Evolutionary conservation across 352 stramenopile species (phyloP).

Genomic region (Globisporangium megalacanthum): DNA sequence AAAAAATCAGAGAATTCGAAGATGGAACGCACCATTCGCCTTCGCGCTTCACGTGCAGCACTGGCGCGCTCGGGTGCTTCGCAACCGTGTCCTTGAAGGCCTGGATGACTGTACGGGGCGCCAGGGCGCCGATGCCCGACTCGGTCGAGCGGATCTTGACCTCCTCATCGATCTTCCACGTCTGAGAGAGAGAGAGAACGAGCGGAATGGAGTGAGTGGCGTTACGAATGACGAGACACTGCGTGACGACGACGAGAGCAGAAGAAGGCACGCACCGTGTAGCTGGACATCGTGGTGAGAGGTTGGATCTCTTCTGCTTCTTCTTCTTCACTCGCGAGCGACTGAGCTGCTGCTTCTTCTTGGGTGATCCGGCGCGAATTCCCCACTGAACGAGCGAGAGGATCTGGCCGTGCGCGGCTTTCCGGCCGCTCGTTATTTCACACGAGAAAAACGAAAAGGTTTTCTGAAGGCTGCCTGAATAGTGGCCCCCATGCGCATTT

Average conservation of each 20-base stretch:
- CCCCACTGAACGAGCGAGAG: constrained; percentile 20
- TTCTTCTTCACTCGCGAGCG: no score
- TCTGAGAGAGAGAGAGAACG: constrained; percentile 20
- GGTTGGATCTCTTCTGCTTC: neutral
- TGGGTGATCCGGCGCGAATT: constrained; percentile 35
- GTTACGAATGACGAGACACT: constrained; percentile 47
- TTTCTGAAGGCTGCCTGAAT: no score
- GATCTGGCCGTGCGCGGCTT: no score
- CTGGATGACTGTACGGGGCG: constrained; percentile 46
- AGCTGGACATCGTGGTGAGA: constrained; percentile 11
- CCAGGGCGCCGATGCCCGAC: constrained; percentile 33
- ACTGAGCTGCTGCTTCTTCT: neutral
- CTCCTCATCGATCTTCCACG: constrained; percentile 85
- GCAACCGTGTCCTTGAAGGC: constrained; percentile 57
- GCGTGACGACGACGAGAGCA: constrained; percentile 4
- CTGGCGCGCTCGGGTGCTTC: constrained; percentile 46
- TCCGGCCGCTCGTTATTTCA: no score
- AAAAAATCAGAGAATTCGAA: neutral
- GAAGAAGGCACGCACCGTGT: constrained; percentile 26
- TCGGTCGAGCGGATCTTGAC: constrained; percentile 67
- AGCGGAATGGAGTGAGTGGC: constrained; percentile 4
- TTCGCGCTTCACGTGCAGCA: constrained; percentile 64
- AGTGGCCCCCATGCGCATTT: no score
- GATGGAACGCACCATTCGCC: constrained; percentile 52
- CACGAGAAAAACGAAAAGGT: no score